Evolutionary conservation across 2,329 filamentous ascomycete species (phyloP).

Genomic region (Zarea fungicola): DNA sequence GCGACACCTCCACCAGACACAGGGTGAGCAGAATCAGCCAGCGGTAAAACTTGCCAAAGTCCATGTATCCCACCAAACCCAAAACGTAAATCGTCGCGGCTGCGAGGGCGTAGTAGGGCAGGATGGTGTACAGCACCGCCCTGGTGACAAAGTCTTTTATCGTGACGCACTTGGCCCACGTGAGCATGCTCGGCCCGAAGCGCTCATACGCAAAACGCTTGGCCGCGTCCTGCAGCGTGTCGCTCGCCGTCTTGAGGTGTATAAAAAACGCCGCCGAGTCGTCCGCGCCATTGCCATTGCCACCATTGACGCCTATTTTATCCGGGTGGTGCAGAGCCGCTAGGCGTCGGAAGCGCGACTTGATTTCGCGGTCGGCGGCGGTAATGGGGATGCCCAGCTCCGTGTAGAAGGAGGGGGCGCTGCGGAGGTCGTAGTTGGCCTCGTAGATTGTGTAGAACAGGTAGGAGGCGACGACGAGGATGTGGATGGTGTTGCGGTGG

Average conservation of each 20-base stretch:
- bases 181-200: constrained; percentile 68
- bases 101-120: constrained; percentile 57
- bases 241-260: constrained; percentile 75
- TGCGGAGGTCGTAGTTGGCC: constrained; percentile 73
- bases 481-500: constrained; percentile 78
- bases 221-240: constrained; percentile 71
- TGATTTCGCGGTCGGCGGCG: constrained; percentile 71
- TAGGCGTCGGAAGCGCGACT: constrained; percentile 77
- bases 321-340: constrained; percentile 74
- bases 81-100: constrained; percentile 56
- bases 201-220: constrained; percentile 85
- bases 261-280: constrained; percentile 58
- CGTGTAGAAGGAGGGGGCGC: constrained; percentile 70
- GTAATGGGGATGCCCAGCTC: constrained; percentile 65
- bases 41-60: constrained; percentile 61
- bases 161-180: constrained; percentile 62
- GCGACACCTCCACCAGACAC: constrained; percentile 52
- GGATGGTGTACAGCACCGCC: constrained; percentile 53
- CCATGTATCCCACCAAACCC: constrained; percentile 60
- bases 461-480: constrained; percentile 76
- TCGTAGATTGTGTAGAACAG: constrained; percentile 91
- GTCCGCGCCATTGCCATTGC: constrained; percentile 26
- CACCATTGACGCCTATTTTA: constrained; percentile 50
- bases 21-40: constrained; percentile 53
- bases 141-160: constrained; percentile 66